Evolutionary conservation across 2,329 filamentous ascomycete species (phyloP).

Genomic region (Sporothrix phasma): DNA sequence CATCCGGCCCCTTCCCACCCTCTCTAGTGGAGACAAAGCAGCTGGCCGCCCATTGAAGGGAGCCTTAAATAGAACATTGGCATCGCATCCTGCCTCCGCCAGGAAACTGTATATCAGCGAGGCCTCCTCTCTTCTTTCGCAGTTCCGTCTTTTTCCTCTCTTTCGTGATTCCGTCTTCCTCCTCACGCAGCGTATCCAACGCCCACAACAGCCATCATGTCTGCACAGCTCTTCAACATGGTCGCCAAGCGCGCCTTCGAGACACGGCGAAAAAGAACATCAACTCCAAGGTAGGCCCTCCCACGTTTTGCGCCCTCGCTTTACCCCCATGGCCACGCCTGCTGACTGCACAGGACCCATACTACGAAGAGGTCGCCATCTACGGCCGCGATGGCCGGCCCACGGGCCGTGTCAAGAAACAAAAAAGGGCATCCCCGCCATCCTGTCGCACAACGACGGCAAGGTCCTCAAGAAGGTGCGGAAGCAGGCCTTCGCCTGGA

Average conservation of each 20-base stretch:
- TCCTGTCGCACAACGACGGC: slow-evolving; percentile 73
- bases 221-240: slow-evolving; percentile 16
- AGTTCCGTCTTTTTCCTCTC: not conserved
- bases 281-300: slow-evolving; percentile 20
- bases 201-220: slow-evolving; percentile 15
- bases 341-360: slow-evolving; percentile 59
- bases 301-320: not conserved
- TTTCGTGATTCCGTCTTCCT: not conserved
- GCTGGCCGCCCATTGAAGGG: not conserved
- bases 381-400: slow-evolving; percentile 57
- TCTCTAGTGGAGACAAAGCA: slow-evolving; percentile 9
- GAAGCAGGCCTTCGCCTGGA: slow-evolving; percentile 72
- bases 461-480: slow-evolving; percentile 79
- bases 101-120: not conserved
- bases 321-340: not conserved
- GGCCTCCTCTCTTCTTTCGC: not conserved
- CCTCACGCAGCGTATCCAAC: too few species aligned
- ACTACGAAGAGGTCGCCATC: slow-evolving; percentile 73
- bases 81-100: not conserved
- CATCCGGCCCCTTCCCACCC: slow-evolving; percentile 7
- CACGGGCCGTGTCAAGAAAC: slow-evolving; percentile 65
- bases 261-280: slow-evolving; percentile 21
- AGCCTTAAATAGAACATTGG: slow-evolving; percentile 8
- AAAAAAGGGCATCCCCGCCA: slow-evolving; percentile 73
- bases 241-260: slow-evolving; percentile 20